Percentiles rank a stretch among this genome's conserved stretches.
phyloP scores from a whole-genome alignment of 352 stramenopile genomes.

The Achlya hypogyna region DNA sequence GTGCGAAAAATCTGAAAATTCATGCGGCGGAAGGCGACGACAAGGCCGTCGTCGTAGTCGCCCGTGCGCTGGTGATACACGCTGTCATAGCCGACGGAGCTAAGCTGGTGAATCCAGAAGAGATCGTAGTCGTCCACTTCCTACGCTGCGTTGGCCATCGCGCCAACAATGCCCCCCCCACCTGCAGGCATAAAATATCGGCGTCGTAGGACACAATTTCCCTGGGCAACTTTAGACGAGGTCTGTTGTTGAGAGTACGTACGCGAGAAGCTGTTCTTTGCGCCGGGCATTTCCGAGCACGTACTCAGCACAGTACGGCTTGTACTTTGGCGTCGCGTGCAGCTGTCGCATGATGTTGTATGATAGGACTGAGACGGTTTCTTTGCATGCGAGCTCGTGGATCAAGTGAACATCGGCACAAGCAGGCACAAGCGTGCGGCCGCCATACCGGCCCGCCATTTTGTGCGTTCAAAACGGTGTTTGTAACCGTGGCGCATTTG shows the following conservation, averaged over 20 bases:
- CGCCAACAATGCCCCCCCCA: conserved; percentile 5
- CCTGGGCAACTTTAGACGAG: conserved; percentile 21
- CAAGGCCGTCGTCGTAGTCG: conserved; percentile 50
- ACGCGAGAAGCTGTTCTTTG: conserved; percentile 47
- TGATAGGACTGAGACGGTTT: conserved; percentile 58
- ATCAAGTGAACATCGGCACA: conserved; percentile 34
- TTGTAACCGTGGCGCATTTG: too few relatives aligned
- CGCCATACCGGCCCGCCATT: neutral
- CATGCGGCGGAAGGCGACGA: conserved; percentile 65
- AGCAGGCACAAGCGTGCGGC: conserved; percentile 26
- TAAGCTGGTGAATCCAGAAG: conserved; percentile 68
- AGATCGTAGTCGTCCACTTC: conserved; percentile 85
- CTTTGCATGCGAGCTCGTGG: conserved; percentile 32
- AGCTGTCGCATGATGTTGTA: conserved; percentile 83
- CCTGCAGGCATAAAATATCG: conserved; percentile 80
- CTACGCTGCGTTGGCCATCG: conserved; percentile 19
- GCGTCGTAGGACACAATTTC: conserved; percentile 71
- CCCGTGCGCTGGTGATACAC: conserved; percentile 42
- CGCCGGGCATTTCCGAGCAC: conserved; percentile 50
- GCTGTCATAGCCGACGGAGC: conserved; percentile 64
- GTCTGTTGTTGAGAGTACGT: conserved; percentile 1
- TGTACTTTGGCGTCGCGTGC: conserved; percentile 42
- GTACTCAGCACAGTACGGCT: conserved; percentile 36
- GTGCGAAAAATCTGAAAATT: conserved; percentile 75
- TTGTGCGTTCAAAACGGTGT: too few relatives aligned